These are phyloP conservation scores for Fusarium humuli DNA, from an alignment of 2,329 filamentous ascomycete genomes.

Conservation along the genomic window DNA sequence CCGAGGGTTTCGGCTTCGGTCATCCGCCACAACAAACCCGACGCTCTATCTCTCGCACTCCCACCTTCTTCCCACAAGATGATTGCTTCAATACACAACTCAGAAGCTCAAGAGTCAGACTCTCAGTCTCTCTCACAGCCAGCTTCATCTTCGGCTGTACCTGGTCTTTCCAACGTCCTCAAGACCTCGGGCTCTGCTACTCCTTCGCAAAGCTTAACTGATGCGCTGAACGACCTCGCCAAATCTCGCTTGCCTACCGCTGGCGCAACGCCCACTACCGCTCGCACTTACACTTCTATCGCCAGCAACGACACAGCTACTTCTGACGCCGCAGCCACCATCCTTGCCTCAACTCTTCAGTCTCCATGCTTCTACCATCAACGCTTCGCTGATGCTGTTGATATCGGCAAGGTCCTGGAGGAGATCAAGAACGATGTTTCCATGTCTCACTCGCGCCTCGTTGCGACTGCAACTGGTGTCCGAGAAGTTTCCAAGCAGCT, in stretches of 20 bases:
- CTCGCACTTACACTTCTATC: conserved; percentile 28
- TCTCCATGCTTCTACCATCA: conserved; percentile 99
- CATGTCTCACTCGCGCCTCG: conserved; percentile 91
- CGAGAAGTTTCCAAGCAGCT: conserved; percentile 96
- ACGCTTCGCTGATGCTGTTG: conserved; percentile 94
- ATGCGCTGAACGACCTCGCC: conserved; percentile 67
- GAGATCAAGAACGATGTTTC: conserved; percentile 91
- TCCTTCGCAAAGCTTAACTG: conserved; percentile 72
- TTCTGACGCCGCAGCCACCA: conserved; percentile 28
- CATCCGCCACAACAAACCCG: conserved; percentile 69
- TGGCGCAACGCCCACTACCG: conserved; percentile 41
- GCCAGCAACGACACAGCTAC: conserved; percentile 27
- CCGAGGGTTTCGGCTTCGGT: conserved; percentile 83
- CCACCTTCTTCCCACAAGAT: conserved; percentile 56
- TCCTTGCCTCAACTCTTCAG: conserved; percentile 67
- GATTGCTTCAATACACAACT: conserved; percentile 58
- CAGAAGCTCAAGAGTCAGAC: conserved; percentile 51
- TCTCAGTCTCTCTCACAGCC: conserved; percentile 39
- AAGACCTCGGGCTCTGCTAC: conserved; percentile 52
- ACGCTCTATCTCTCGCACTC: conserved; percentile 67
- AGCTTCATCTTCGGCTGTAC: conserved; percentile 6
- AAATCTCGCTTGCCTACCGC: conserved; percentile 52
- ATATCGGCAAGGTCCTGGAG: conserved; percentile 93
- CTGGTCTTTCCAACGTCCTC: conserved; percentile 16
- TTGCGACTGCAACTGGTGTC: conserved; percentile 95